Evolutionary conservation across 345 rosid genomes (phyloP).

Genomic region (Eucalyptus curtisii): DNA sequence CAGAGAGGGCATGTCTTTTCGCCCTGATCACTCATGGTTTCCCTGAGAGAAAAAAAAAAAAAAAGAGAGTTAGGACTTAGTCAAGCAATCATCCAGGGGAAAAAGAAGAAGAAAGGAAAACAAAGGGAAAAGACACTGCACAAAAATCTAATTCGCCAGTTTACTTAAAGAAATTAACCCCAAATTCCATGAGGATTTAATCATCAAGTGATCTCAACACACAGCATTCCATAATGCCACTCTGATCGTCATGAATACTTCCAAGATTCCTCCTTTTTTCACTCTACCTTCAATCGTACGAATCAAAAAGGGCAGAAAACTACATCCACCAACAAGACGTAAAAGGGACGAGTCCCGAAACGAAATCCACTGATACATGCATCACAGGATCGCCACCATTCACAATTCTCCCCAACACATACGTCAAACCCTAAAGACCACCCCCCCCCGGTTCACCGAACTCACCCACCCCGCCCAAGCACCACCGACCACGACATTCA

Average conservation of each 20-base stretch:
- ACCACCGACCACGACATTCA: not conserved
- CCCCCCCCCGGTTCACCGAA: not conserved
- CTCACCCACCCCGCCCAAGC: not conserved
- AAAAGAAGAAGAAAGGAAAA: not conserved
- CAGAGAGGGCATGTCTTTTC: conserved; percentile 90
- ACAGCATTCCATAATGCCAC: not conserved
- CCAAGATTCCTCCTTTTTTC: not conserved
- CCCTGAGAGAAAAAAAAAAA: not conserved
- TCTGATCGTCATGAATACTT: not conserved
- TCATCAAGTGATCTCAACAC: not conserved
- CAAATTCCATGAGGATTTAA: not conserved
- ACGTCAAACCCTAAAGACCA: not conserved
- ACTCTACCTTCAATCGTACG: not conserved
- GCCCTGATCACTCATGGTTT: conserved; percentile 73
- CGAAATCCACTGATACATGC: not conserved
- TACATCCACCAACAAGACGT: not conserved
- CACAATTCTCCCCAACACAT: not conserved
- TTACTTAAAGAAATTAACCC: not conserved
- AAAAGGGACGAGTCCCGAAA: not conserved
- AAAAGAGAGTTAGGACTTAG: not conserved
- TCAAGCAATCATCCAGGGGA: not conserved
- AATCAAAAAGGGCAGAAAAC: not conserved
- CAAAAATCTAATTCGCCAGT: not conserved
- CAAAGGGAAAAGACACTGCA: not conserved
- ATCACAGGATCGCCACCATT: not conserved